These are phyloP conservation scores for Leccinum broughii DNA, from an alignment of 768 basidiomycete genomes.

Conservation along the genomic window DNA sequence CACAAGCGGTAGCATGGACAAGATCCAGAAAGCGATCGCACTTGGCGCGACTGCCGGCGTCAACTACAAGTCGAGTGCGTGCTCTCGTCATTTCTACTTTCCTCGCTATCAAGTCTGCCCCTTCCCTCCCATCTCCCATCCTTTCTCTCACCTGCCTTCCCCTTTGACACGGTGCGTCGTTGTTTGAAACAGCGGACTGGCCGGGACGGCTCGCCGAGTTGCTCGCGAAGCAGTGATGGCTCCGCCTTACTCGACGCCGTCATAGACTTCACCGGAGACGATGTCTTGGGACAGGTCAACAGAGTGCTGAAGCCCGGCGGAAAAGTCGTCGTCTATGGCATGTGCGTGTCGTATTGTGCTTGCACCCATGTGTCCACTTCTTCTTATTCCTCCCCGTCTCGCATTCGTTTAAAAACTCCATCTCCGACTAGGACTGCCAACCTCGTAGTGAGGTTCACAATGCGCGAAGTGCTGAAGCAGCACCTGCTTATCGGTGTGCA, in stretches of 20 bases:
- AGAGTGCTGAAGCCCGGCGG: constrained; percentile 54
- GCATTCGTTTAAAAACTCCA: constrained; percentile 8
- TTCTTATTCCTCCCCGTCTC: neutral
- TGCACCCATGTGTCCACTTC: neutral
- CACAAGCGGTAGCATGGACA: constrained; percentile 68
- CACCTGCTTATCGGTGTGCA: constrained; percentile 68
- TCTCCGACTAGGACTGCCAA: constrained; percentile 1
- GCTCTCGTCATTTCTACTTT: neutral
- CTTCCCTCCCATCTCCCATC: too few species aligned
- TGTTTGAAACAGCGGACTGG: constrained; percentile 47
- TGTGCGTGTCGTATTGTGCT: constrained; percentile 38
- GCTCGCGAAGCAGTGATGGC: constrained; percentile 35
- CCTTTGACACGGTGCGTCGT: neutral
- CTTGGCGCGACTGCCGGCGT: constrained; percentile 78
- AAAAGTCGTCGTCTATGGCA: constrained; percentile 63
- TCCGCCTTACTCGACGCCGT: constrained; percentile 51
- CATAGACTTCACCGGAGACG: constrained; percentile 69
- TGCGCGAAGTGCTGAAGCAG: constrained; percentile 77
- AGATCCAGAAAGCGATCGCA: constrained; percentile 63
- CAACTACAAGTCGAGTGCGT: constrained; percentile 65
- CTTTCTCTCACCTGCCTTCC: neutral
- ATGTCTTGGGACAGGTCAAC: constrained; percentile 52
- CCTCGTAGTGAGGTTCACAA: constrained; percentile 63
- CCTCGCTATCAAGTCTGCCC: too few species aligned
- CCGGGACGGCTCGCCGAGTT: constrained; percentile 45